These are phyloP conservation scores for Dactylellina leptospora DNA, from an alignment of 2,329 filamentous ascomycete species.

Conservation along the genomic window DNA sequence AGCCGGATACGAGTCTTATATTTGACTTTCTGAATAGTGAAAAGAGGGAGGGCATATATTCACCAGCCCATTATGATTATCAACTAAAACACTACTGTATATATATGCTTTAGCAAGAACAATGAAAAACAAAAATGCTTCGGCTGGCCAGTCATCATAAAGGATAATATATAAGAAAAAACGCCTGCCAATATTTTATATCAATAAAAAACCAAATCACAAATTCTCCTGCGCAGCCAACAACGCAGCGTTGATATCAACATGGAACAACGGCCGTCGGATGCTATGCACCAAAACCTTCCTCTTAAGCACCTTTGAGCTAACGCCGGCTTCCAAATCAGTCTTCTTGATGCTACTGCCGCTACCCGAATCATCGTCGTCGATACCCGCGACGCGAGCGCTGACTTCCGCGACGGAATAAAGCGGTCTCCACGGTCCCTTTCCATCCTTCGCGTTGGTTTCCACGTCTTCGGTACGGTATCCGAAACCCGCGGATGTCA, in stretches of 20 bases:
- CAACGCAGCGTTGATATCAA: constrained; percentile 87
- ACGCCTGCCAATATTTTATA: too few relatives aligned
- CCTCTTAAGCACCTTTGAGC: constrained; percentile 61
- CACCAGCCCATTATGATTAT: too few relatives aligned
- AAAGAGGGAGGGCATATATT: too few relatives aligned
- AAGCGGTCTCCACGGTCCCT: constrained; percentile 79
- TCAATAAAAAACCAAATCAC: background rate
- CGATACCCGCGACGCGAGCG: constrained; percentile 67
- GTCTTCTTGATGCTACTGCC: constrained; percentile 58
- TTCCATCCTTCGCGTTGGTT: constrained; percentile 64
- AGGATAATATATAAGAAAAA: too few relatives aligned
- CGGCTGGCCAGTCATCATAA: too few relatives aligned
- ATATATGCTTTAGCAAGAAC: too few relatives aligned
- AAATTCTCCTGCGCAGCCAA: constrained; percentile 82
- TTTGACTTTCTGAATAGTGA: too few relatives aligned
- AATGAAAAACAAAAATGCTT: too few relatives aligned
- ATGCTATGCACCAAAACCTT: constrained; percentile 81
- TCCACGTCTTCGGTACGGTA: constrained; percentile 66
- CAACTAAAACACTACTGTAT: too few relatives aligned
- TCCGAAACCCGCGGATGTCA: constrained; percentile 87
- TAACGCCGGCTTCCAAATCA: constrained; percentile 58
- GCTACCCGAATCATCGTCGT: constrained; percentile 55
- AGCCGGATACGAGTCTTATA: too few relatives aligned
- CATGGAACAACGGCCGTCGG: constrained; percentile 90
- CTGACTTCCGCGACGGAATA: constrained; percentile 91